Base-by-base conservation (phyloP, 805 yeast genomes). In the Yarrowia divulgata region DNA sequence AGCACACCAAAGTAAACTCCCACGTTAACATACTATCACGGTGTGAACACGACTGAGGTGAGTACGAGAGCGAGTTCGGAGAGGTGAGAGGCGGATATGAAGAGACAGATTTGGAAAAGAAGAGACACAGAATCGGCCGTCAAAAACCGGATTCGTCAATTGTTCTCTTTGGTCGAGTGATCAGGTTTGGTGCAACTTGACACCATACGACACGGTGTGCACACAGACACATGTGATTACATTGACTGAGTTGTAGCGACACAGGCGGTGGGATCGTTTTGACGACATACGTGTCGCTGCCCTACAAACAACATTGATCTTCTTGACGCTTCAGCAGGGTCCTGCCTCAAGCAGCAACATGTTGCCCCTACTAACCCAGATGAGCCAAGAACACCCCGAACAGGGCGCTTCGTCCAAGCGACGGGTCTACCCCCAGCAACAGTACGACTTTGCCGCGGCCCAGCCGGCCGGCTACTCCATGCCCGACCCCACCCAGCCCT, bases 341-440 rank as follows among this genome's bases (percentile, higher is more conserved):
- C n/a, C n/a, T n/a, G n/a, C 34, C 55, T 16, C 16, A 35, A 23
- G 6, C 57, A 23, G 6, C 57, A 9, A 14, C 39, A 34, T 1
- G 1, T 40, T 40, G 8, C 1, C 29, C 29, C 4, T 40, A 29
- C 57, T 48, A 63, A 46, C 39, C 16, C 48, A 63, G 68, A 63
- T 63, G 68, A 63, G 68, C 57, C 55, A 63, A 35, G 68, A 63
- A 49, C 57, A 48, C 19, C 68, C 68, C 57, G 68, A 48, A 19
- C 57, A 48, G 40, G 57, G 66, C 48, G 16, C 63, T 60, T 60
- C 68, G 48, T 37, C 68, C 57, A 63, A 63, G 39, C 81, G 84
- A 72, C 82, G 87, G 71, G 81, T 79, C 58, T 85, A 85, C 73
- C 85, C 87, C 54, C 78, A 79, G 72, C 83, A 81, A 72, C 86